Percentiles rank a stretch among this genome's conserved stretches.
Conservation (phyloP, 768 basidiomycete species). For the Trametes maxima region DNA sequence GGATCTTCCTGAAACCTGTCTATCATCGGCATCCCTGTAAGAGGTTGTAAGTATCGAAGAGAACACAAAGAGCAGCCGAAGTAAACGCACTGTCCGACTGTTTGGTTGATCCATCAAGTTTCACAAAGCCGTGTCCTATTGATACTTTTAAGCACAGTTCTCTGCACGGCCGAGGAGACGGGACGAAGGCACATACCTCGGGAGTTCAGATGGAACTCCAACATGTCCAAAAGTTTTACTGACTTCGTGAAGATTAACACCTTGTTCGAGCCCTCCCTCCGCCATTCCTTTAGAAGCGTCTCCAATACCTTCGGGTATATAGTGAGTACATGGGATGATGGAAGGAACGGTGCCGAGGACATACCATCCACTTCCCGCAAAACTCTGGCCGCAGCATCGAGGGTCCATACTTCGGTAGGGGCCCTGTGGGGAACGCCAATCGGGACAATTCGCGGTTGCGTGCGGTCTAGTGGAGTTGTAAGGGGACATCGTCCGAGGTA, state of each 20-base stretch:
- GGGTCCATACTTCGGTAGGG: slow-evolving; percentile 59
- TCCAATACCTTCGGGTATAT: slow-evolving; percentile 57
- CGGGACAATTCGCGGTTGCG: slow-evolving; percentile 65
- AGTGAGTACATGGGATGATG: not conserved
- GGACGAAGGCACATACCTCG: slow-evolving; percentile 53
- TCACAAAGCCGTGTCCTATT: slow-evolving; percentile 59
- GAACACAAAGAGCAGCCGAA: not conserved
- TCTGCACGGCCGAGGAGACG: not conserved
- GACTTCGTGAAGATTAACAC: slow-evolving; percentile 94
- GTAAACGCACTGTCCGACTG: slow-evolving; percentile 29
- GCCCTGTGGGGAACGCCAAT: slow-evolving; percentile 62
- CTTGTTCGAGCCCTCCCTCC: slow-evolving; percentile 71
- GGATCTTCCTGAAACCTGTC: slow-evolving; percentile 80
- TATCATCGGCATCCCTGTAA: slow-evolving; percentile 80
- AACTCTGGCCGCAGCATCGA: slow-evolving; percentile 64
- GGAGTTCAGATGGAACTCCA: slow-evolving; percentile 71
- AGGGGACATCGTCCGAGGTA: not conserved
- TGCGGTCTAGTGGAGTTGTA: slow-evolving; percentile 34
- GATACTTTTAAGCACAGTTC: not conserved
- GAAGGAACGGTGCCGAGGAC: slow-evolving; percentile 29
- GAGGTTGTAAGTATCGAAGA: not conserved
- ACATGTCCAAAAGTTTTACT: slow-evolving; percentile 85
- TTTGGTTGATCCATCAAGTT: slow-evolving; percentile 78
- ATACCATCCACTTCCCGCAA: slow-evolving; percentile 82
- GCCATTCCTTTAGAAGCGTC: slow-evolving; percentile 65